Base-by-base conservation (phyloP, 257 asterid genomes). In the Solanum lycopersicoides region DNA sequence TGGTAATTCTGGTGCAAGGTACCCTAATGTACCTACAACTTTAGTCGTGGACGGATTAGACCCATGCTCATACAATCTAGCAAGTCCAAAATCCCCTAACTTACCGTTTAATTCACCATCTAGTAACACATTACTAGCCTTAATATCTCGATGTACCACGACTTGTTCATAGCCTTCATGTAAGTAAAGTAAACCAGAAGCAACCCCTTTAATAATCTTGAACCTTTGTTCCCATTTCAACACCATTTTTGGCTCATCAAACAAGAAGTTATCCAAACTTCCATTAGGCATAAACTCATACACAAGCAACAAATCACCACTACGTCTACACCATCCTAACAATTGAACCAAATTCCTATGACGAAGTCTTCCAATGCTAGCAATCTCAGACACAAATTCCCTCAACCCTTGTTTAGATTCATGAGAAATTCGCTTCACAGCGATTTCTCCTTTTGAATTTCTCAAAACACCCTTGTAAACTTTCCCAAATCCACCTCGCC, bases 241-340 rank as follows among this genome's bases (percentile, higher is more conserved):
- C n/a, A 71, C 47, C 65, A 75, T 23, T 73, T 34, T 85, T n/a
- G 71, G 87, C 3, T 84, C 89, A 4, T 83, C 89, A 28, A 89
- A 91, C 80, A 92, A 74, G 35, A 89, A 87, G 53, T 85, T 89
- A 88, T 93, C 95, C 15, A 93, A 90, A 74, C 95, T 91, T 74
- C 94, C 94, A 53, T 90, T 89, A 80, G 88, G 92, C 92, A 91
- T 90, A 88, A 89, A 93, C 11, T 93, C 95, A 34, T 93, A 90
- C 16, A 93, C 95, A 68, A 91, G 89, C 47, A 93, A 87, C 89
- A 90, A 53, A 82, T 90, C 87, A 83, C 90, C 75, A 23, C 89
- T 91, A 50, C 86, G 88, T 87, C 90, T 87, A 87, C 93, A 91
- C 93, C 94, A 91, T 12, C 95, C 94, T 63, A 89, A 85, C 80